Evolutionary conservation across 2,329 filamentous ascomycete species (phyloP), one percentile per base, ranked within the genome.

Genomic region (Proliferodiscus dingleyae): DNA sequence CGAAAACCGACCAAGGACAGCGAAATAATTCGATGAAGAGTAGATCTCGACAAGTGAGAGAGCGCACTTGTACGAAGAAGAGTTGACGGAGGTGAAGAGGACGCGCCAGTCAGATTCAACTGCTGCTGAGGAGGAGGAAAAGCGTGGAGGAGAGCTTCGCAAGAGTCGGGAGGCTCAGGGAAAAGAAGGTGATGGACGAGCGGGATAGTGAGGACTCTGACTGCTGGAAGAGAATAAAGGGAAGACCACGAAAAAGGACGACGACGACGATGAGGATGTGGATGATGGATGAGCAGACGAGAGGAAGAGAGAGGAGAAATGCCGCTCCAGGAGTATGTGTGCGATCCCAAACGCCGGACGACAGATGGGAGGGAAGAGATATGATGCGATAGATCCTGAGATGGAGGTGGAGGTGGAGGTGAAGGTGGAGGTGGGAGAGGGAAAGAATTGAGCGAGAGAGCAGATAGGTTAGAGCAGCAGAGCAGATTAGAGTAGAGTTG

Each of bases 281-380:
- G n/a, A n/a, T n/a, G n/a, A n/a, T n/a, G n/a, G n/a, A n/a, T n/a
- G n/a, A n/a, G n/a, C n/a, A 18, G 55, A 63, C 52, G 57, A 59
- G 47, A 62, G 55, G 53, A 60, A 56, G 46, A 57, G 52, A 62
- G 57, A 56, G 58, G 62, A 56, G 51, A 58, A 63, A 58, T 50
- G 55, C 53, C 52, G 54, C 59, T 62, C 58, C 54, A 51, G 57
- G 16, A 9, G n/a, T n/a, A n/a, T n/a, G n/a, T n/a, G n/a, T n/a
- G n/a, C n/a, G n/a, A 56, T 57, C 57, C 57, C 58, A 53, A 52
- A 60, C 52, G 57, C 54, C 59, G 36, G 49, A 50, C 48, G 56
- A 58, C 59, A 54, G 46, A 54, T 50, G n/a, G n/a, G n/a, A n/a
- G n/a, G n/a, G n/a, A n/a, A n/a, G n/a, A 34, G 24, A 57, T 47